Conservation (phyloP, 139 green algal genomes). For the Axilococcus clingmanii region DNA sequence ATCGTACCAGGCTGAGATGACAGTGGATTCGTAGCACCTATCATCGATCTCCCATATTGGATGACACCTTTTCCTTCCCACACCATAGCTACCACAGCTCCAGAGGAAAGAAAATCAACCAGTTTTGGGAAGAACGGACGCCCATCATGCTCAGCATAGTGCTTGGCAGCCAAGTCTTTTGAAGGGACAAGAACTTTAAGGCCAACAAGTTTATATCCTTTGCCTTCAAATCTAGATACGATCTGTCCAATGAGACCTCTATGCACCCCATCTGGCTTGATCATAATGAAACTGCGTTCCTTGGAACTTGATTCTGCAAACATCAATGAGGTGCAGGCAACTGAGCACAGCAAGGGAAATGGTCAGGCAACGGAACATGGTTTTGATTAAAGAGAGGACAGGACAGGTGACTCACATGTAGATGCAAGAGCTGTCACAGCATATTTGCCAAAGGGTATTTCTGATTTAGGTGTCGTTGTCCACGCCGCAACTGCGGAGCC, state of each 20-base stretch:
- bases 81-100: conserved; percentile 42
- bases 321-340: not conserved
- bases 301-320: conserved; percentile 5
- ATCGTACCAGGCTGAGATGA: conserved; percentile 64
- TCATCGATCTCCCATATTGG: conserved; percentile 60
- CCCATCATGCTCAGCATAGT: conserved; percentile 48
- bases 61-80: conserved; percentile 66
- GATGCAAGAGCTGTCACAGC: no score
- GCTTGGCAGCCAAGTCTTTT: conserved; percentile 24
- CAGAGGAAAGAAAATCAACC: conserved; percentile 47
- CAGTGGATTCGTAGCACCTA: conserved; percentile 68
- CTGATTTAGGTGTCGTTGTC: no score
- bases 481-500: no score
- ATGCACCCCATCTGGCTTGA: conserved; percentile 46
- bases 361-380: no score
- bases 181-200: conserved; percentile 53
- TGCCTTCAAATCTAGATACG: conserved; percentile 41
- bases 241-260: conserved; percentile 30
- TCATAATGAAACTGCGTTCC: conserved; percentile 34
- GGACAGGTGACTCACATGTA: no score
- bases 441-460: no score
- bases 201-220: conserved; percentile 61
- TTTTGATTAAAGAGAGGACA: not conserved
- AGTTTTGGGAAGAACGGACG: conserved; percentile 54
- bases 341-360: not conserved